phyloP scores from a whole-genome alignment of 768 basidiomycete genomes.

The Psilocybe subaeruginosa region DNA sequence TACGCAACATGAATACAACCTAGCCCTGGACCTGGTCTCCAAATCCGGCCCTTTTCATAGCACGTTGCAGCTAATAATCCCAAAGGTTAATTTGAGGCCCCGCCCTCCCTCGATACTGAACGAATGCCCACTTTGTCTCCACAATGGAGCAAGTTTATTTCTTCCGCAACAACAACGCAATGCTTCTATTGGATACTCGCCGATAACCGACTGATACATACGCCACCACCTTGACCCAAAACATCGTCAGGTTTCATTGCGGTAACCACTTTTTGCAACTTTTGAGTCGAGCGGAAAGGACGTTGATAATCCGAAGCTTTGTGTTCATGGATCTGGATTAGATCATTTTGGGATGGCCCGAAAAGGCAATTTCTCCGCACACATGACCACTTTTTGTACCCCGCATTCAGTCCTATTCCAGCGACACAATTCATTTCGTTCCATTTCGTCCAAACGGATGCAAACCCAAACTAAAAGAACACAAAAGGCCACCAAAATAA shows the following conservation, averaged over 20 bases:
- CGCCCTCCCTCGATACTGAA: neutral
- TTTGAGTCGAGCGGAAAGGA: neutral
- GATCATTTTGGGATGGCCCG: constrained; percentile 1
- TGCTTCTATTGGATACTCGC: neutral
- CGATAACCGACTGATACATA: neutral
- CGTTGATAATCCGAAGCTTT: constrained; percentile 2
- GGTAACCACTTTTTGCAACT: neutral
- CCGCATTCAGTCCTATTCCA: constrained; percentile 20
- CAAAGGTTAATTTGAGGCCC: neutral
- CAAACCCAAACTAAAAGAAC: neutral
- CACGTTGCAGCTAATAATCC: neutral
- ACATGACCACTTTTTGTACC: constrained; percentile 20
- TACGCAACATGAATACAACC: neutral
- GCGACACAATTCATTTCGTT: constrained; percentile 14
- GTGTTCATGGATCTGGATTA: constrained; percentile 16
- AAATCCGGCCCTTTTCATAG: neutral
- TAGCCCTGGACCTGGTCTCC: too few species aligned
- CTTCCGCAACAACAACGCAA: neutral
- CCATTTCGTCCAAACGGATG: constrained; percentile 1
- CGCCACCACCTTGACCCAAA: neutral
- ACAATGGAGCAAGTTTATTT: constrained; percentile 7
- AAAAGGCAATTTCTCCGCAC: constrained; percentile 18
- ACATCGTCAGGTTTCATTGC: neutral
- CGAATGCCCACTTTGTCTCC: constrained; percentile 1
- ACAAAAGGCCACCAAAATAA: neutral